Percentiles rank a stretch among this genome's conserved stretches.
Conservation (phyloP, 2,329 filamentous ascomycete genomes). For the Diaporthe amygdali region DNA sequence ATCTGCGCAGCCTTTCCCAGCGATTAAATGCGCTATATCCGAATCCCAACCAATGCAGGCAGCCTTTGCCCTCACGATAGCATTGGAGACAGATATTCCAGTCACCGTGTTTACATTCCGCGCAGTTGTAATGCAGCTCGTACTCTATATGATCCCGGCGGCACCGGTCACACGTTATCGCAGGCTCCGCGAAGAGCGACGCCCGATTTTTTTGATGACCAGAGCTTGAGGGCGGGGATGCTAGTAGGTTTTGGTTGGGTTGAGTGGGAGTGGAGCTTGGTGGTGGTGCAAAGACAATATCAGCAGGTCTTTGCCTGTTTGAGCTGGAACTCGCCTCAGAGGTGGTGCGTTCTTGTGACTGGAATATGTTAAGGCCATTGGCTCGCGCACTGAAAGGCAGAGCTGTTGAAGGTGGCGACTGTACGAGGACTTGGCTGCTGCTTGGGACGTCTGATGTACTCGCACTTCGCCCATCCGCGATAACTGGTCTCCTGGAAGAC, state of each 20-base stretch:
- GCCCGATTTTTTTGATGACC: slow-evolving; percentile 48
- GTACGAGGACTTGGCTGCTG: slow-evolving; percentile 25
- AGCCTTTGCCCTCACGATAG: slow-evolving; percentile 79
- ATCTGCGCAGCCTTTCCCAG: slow-evolving; percentile 62
- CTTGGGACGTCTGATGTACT: slow-evolving; percentile 27
- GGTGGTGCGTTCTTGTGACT: slow-evolving; percentile 27
- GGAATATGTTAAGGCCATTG: slow-evolving; percentile 21
- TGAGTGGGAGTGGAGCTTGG: slow-evolving; percentile 5
- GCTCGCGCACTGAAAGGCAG: slow-evolving; percentile 44
- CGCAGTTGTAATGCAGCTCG: slow-evolving; percentile 84
- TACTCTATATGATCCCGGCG: slow-evolving; percentile 77
- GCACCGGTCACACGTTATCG: slow-evolving; percentile 76
- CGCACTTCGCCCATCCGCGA: slow-evolving; percentile 48
- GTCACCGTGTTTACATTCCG: slow-evolving; percentile 69
- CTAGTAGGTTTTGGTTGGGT: background rate
- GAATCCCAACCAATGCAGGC: slow-evolving; percentile 88
- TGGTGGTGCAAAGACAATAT: slow-evolving; percentile 30
- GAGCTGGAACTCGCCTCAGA: background rate
- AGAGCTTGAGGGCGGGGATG: slow-evolving; percentile 28
- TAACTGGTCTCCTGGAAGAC: slow-evolving; percentile 42
- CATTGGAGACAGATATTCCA: slow-evolving; percentile 84
- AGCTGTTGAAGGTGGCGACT: slow-evolving; percentile 32
- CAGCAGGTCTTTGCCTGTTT: slow-evolving; percentile 30
- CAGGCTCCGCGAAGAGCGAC: slow-evolving; percentile 70
- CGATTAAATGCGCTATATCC: slow-evolving; percentile 72